phyloP scores from a whole-genome alignment of 768 basidiomycete species.

The Boletus subcaerulescens region DNA sequence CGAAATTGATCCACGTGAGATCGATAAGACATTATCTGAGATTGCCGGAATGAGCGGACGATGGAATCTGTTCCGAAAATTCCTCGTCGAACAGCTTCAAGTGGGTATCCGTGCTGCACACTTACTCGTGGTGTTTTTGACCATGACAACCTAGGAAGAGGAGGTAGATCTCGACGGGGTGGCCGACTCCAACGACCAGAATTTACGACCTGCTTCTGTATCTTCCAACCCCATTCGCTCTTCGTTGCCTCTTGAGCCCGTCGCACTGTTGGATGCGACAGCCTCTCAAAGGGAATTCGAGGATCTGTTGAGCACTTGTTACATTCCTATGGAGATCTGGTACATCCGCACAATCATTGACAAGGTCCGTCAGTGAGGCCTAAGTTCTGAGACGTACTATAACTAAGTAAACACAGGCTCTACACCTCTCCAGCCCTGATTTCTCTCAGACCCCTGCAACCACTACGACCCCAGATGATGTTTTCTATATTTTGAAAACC shows the following conservation, averaged over 20 bases:
- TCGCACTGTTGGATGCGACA: slow-evolving; percentile 43
- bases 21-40: slow-evolving; percentile 89
- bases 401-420: slow-evolving; percentile 56
- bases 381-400: not conserved
- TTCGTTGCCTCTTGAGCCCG: slow-evolving; percentile 3
- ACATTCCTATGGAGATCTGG: slow-evolving; percentile 90
- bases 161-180: slow-evolving; percentile 5
- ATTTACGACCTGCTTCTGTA: not conserved
- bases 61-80: slow-evolving; percentile 89
- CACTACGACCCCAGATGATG: slow-evolving; percentile 87
- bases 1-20: slow-evolving; percentile 80
- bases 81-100: slow-evolving; percentile 70
- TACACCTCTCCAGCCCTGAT: slow-evolving; percentile 78
- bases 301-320: slow-evolving; percentile 67
- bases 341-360: slow-evolving; percentile 84
- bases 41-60: slow-evolving; percentile 85
- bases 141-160: slow-evolving; percentile 15
- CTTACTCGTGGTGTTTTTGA: not conserved
- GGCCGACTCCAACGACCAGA: slow-evolving; percentile 1
- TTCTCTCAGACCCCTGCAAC: slow-evolving; percentile 55
- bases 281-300: slow-evolving; percentile 60
- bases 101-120: slow-evolving; percentile 36
- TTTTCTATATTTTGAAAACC: slow-evolving; percentile 91
- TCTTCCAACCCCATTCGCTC: not conserved
- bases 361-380: slow-evolving; percentile 52